Evolutionary conservation across 345 rosid genomes (phyloP), one percentile per base, ranked within the genome.

Genomic region (Euphorbia tirucalli): DNA sequence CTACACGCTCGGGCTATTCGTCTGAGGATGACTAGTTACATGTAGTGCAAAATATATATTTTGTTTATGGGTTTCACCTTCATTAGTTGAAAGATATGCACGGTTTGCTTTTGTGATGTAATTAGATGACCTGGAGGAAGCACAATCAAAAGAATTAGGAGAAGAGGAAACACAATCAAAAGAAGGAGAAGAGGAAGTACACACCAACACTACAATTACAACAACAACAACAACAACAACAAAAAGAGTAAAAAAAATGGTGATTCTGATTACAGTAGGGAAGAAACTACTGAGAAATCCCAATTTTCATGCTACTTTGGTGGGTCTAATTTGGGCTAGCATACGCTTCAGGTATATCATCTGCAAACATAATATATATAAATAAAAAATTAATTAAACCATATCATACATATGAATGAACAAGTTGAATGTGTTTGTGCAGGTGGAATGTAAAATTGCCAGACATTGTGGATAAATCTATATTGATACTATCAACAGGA

Each of bases 321-420:
- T 85, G 37, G 96, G 88, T 68, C 82, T 94, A 35, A 78, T 87
- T 21, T 94, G 97, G 97, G 91, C 98, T 58, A 76, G 84, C 80
- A 77, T 94, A 75, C 91, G 86, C 49, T 92, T 87, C 88, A 87
- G 90, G 97, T 89, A 61, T 58, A 76, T 72, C 52, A n/a, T n/a
- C n/a, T n/a, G n/a, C n/a, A n/a, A n/a, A n/a, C n/a, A n/a, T n/a
- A n/a, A n/a, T n/a, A n/a, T n/a, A n/a, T n/a, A n/a, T n/a, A n/a
- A n/a, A n/a, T n/a, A n/a, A n/a, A n/a, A n/a, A n/a, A n/a, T n/a
- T n/a, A n/a, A n/a, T n/a, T n/a, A n/a, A n/a, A n/a, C n/a, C n/a
- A n/a, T n/a, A n/a, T n/a, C n/a, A n/a, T n/a, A n/a, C n/a, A n/a
- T n/a, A n/a, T n/a, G n/a, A n/a, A n/a, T n/a, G n/a, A n/a, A n/a